A percentile compares a stretch with the other conserved stretches of the same genome.
phyloP scores from a whole-genome alignment of 805 yeast genomes.

The Candida maesae region DNA sequence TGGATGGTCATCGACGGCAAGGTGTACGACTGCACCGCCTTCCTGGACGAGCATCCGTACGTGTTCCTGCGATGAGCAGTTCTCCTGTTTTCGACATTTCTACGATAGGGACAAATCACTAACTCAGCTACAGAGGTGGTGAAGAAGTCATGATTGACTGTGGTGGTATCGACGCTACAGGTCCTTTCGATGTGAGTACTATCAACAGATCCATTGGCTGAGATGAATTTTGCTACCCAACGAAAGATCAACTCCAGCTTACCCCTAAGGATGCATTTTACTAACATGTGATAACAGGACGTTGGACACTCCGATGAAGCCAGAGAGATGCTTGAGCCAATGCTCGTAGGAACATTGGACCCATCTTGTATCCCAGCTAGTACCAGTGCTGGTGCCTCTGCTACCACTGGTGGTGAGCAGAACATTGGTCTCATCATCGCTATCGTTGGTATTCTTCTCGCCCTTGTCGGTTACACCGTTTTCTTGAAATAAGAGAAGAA shows the following conservation, averaged over 20 bases:
- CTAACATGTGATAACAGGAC: conserved; percentile 41
- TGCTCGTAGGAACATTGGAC: conserved; percentile 77
- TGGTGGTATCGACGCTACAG: conserved; percentile 83
- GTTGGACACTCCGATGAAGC: conserved; percentile 99
- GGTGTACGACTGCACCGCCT: conserved; percentile 59
- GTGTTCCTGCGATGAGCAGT: conserved; percentile 28
- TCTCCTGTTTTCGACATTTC: too few species aligned
- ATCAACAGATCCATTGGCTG: background rate
- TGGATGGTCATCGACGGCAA: conserved; percentile 85
- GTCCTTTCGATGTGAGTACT: conserved; percentile 57
- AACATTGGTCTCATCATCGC: conserved; percentile 24
- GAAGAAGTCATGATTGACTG: conserved; percentile 78
- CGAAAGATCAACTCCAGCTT: background rate
- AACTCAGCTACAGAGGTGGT: conserved; percentile 52
- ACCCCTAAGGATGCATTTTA: background rate
- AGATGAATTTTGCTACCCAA: conserved; percentile 12
- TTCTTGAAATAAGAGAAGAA: conserved; percentile 10
- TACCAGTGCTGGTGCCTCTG: conserved; percentile 17
- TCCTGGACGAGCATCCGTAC: conserved; percentile 54
- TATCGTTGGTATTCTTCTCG: conserved; percentile 17
- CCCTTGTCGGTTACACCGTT: conserved; percentile 21
- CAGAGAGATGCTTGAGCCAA: conserved; percentile 61
- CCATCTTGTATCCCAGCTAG: conserved; percentile 41
- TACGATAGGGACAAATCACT: too few species aligned
- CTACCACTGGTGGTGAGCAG: conserved; percentile 27